These are phyloP conservation scores for Helotiales sp. DNA, from an alignment of 2,329 filamentous ascomycete species.

Conservation along the genomic window DNA sequence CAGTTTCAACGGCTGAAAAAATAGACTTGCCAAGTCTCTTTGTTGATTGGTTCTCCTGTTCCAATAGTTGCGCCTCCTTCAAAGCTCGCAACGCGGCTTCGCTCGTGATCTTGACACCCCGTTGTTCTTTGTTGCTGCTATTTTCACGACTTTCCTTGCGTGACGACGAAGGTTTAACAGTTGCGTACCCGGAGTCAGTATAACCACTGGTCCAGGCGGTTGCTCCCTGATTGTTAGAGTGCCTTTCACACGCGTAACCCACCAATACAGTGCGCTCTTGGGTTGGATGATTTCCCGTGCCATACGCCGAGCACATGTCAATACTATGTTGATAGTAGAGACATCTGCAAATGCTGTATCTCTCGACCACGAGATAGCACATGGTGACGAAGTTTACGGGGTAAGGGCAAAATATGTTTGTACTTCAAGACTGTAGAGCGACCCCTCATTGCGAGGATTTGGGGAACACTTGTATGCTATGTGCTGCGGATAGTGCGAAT, in stretches of 20 bases:
- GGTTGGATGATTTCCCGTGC: constrained; percentile 60
- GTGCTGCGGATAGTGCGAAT: too few relatives aligned
- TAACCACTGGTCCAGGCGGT: constrained; percentile 27
- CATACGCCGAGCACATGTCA: constrained; percentile 64
- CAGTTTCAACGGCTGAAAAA: constrained; percentile 3
- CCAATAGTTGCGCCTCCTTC: neutral
- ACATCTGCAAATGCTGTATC: constrained; percentile 69
- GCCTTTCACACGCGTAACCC: constrained; percentile 62
- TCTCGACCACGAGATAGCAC: constrained; percentile 71
- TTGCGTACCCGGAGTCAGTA: constrained; percentile 36
- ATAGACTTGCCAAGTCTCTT: neutral
- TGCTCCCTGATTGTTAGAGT: constrained; percentile 36
- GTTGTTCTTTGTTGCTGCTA: neutral
- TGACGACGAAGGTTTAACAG: constrained; percentile 30
- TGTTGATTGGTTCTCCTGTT: constrained; percentile 1
- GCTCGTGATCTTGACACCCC: constrained; percentile 4
- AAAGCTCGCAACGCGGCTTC: neutral
- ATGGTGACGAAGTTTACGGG: constrained; percentile 42
- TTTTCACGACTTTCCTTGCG: neutral
- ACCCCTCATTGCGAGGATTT: too few relatives aligned
- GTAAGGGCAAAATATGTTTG: neutral
- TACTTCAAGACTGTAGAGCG: neutral
- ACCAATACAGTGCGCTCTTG: constrained; percentile 69
- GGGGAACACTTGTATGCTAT: too few relatives aligned
- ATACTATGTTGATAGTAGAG: constrained; percentile 68